Percentiles rank a stretch among this genome's conserved stretches.
Conservation (phyloP, 129 eudicot genomes). For the Centrapalus pauciflorus region DNA sequence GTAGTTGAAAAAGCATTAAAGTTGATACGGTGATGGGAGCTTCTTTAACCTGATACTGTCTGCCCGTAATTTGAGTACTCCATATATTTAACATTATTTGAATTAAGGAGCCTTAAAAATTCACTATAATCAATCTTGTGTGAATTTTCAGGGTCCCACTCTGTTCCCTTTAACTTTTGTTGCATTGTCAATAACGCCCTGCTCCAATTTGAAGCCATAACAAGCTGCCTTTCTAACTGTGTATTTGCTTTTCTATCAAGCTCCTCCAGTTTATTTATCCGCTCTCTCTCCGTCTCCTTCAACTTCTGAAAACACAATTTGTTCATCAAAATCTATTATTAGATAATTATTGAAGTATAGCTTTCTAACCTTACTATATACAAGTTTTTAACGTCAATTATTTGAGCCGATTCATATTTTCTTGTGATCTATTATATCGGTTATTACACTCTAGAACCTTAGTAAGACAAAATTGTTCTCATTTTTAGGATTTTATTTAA, state of each 20-base stretch:
- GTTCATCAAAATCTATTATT: constrained; percentile 5
- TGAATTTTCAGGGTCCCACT: constrained; percentile 90
- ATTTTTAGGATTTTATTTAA: background rate
- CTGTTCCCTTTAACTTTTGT: constrained; percentile 84
- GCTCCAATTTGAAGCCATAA: constrained; percentile 97
- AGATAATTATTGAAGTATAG: background rate
- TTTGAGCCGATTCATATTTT: background rate
- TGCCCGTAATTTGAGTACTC: constrained; percentile 95
- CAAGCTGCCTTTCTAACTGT: constrained; percentile 90
- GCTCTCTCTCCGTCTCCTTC: constrained; percentile 67
- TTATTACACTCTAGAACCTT: background rate
- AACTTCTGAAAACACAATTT: constrained; percentile 54
- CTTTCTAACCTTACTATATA: background rate
- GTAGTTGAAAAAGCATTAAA: background rate
- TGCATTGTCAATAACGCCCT: constrained; percentile 61
- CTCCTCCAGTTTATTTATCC: constrained; percentile 66
- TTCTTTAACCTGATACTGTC: constrained; percentile 66
- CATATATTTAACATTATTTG: constrained; percentile 81
- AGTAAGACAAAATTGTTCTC: background rate
- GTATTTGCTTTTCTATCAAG: constrained; percentile 73
- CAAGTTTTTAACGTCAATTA: background rate
- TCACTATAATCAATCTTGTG: constrained; percentile 77
- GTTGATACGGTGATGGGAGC: background rate
- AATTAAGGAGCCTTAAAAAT: constrained; percentile 65
- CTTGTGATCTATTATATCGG: background rate